Conservation (phyloP, 2,329 filamentous ascomycete genomes). For the Penicillium sp. region DNA sequence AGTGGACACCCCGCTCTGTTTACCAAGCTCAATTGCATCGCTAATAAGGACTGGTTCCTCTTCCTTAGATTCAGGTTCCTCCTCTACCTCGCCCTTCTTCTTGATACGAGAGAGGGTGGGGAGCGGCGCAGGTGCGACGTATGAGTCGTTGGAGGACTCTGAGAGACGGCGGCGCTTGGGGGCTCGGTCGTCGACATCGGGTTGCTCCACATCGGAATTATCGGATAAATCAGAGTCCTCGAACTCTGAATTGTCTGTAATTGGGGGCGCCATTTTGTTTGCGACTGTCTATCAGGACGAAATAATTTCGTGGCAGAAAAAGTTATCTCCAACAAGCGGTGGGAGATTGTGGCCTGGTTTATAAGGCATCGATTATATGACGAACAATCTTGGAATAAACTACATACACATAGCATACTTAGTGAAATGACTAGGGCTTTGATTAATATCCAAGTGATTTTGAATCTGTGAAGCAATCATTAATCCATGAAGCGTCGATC, state of each 20-base stretch:
- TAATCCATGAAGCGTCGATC: background rate
- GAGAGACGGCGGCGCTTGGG: constrained; percentile 43
- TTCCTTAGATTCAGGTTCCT: constrained; percentile 18
- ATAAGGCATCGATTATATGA: background rate
- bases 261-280: constrained; percentile 31
- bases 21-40: constrained; percentile 41
- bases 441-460: background rate
- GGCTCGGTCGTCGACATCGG: constrained; percentile 29
- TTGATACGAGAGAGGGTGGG: constrained; percentile 43
- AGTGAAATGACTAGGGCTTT: background rate
- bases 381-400: background rate
- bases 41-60: constrained; percentile 39
- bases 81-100: constrained; percentile 33
- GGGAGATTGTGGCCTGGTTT: background rate
- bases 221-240: constrained; percentile 27
- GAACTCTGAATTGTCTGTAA: constrained; percentile 21
- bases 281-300: constrained; percentile 19
- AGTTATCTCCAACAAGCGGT: constrained; percentile 31
- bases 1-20: constrained; percentile 50
- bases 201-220: constrained; percentile 17
- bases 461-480: background rate
- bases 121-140: constrained; percentile 35
- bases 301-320: constrained; percentile 36
- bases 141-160: constrained; percentile 35
- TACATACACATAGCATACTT: background rate